A percentile compares a stretch with the other conserved stretches of the same genome.
Evolutionary conservation across 2,329 filamentous ascomycete species (phyloP).

Genomic region (Rosellinia necatrix): DNA sequence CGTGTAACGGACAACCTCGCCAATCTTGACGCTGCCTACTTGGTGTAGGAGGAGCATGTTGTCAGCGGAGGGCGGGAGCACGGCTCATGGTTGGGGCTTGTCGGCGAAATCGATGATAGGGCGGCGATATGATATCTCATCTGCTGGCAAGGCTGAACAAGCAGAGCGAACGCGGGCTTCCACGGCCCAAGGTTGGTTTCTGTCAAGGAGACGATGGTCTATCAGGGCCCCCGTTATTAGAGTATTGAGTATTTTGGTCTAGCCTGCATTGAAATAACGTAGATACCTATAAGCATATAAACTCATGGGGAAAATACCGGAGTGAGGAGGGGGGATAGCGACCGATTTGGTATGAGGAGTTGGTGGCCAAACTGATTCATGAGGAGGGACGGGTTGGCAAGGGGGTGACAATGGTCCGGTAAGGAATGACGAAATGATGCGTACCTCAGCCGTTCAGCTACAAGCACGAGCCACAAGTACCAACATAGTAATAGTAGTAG

Average conservation of each 20-base stretch:
- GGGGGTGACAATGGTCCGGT: not conserved
- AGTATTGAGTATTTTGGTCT: not conserved
- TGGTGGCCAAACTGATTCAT: not conserved
- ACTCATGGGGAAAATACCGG: not conserved
- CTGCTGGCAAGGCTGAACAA: too few species aligned
- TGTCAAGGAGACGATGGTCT: not conserved
- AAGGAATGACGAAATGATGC: constrained; percentile 24
- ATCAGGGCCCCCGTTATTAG: not conserved
- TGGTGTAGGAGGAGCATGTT: constrained; percentile 91
- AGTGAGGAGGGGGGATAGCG: too few species aligned
- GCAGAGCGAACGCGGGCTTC: too few species aligned
- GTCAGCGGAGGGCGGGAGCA: constrained; percentile 12
- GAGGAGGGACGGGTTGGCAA: constrained; percentile 2
- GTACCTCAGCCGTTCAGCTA: constrained; percentile 9
- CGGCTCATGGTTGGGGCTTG: constrained; percentile 25
- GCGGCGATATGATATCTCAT: not conserved
- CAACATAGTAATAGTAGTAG: too few species aligned
- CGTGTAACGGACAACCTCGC: constrained; percentile 89
- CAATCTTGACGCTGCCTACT: constrained; percentile 87
- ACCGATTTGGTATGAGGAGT: constrained; percentile 1
- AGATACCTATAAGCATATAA: too few species aligned
- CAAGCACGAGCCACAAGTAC: too few species aligned
- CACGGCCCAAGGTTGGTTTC: not conserved
- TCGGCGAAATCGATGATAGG: too few species aligned
- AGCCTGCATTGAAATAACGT: too few species aligned